Percentiles rank a stretch among this genome's conserved stretches.
Evolutionary conservation across 129 eudicot species (phyloP).

Genomic region (Centaurea solstitialis): DNA sequence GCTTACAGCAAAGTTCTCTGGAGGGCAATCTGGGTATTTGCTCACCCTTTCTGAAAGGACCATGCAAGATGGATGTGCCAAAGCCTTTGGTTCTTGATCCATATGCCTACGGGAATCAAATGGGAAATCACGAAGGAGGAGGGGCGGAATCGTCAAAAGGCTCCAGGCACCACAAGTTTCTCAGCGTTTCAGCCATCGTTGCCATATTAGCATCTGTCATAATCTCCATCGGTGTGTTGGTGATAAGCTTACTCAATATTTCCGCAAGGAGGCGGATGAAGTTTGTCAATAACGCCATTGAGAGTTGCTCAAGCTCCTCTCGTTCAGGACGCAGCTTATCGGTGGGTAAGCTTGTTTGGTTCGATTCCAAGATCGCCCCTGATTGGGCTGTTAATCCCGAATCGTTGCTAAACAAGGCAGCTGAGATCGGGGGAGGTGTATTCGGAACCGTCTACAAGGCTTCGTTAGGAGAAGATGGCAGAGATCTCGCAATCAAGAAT

Average conservation of each 20-base stretch:
- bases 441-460: constrained; percentile 86
- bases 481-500: constrained; percentile 68
- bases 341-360: constrained; percentile 75
- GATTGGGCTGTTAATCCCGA: constrained; percentile 65
- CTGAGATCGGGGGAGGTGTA: constrained; percentile 80
- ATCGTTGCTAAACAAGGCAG: constrained; percentile 61
- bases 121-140: constrained; percentile 31
- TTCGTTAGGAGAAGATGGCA: constrained; percentile 59
- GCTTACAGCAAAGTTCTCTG: constrained; percentile 61
- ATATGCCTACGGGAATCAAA: constrained; percentile 50
- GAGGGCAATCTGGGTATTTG: constrained; percentile 83
- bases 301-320: constrained; percentile 82
- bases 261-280: constrained; percentile 72
- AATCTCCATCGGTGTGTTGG: constrained; percentile 67
- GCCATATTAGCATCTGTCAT: constrained; percentile 80
- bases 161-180: constrained; percentile 57
- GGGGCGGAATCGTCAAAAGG: constrained; percentile 3
- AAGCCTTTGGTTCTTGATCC: constrained; percentile 95
- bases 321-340: constrained; percentile 53
- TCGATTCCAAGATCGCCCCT: constrained; percentile 61
- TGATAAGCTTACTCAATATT: constrained; percentile 71
- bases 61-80: constrained; percentile 72
- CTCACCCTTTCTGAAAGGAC: constrained; percentile 80
- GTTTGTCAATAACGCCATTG: constrained; percentile 69
- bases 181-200: constrained; percentile 77